Evolutionary conservation across 192 early-diverging fungal species (phyloP).

Genomic region (Coemansia sp.): DNA sequence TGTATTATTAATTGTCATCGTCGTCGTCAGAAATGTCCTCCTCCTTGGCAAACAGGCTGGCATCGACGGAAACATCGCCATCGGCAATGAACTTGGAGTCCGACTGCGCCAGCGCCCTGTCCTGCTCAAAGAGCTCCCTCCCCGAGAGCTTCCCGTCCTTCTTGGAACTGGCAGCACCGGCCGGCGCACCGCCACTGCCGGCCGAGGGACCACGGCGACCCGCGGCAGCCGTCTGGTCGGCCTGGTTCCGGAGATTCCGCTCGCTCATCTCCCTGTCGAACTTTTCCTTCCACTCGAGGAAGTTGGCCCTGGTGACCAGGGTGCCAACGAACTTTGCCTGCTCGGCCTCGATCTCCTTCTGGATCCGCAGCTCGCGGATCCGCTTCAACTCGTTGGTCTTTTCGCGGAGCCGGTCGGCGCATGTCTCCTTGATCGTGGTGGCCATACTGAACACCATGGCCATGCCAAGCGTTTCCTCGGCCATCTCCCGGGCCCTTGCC

Average conservation of each 20-base stretch:
- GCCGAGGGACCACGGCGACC: conserved; percentile 41
- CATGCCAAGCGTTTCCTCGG: conserved; percentile 82
- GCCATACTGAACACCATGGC: conserved; percentile 89
- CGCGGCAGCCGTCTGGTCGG: background rate
- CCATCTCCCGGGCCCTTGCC: conserved; percentile 24
- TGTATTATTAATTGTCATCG: conserved; percentile 22
- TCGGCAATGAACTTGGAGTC: conserved; percentile 82
- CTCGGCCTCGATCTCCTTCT: conserved; percentile 72
- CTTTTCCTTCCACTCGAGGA: conserved; percentile 74
- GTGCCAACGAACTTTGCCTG: conserved; percentile 78
- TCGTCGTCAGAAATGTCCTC: conserved; percentile 57
- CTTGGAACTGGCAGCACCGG: conserved; percentile 29
- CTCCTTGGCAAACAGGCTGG: conserved; percentile 70
- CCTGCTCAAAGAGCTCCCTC: conserved; percentile 88
- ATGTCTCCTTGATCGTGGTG: conserved; percentile 69
- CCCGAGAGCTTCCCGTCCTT: conserved; percentile 60
- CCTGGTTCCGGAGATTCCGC: background rate
- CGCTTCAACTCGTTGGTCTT: conserved; percentile 57
- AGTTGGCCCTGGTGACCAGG: conserved; percentile 73
- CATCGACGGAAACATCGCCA: conserved; percentile 83
- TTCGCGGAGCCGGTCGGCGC: conserved; percentile 62
- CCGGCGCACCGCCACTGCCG: conserved; percentile 27
- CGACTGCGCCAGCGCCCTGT: conserved; percentile 77
- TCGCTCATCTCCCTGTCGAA: conserved; percentile 71
- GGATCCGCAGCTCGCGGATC: conserved; percentile 55